Evolutionary conservation across 257 asterid genomes (phyloP), one percentile per base, ranked within the genome.

Genomic region (Catharanthus roseus): DNA sequence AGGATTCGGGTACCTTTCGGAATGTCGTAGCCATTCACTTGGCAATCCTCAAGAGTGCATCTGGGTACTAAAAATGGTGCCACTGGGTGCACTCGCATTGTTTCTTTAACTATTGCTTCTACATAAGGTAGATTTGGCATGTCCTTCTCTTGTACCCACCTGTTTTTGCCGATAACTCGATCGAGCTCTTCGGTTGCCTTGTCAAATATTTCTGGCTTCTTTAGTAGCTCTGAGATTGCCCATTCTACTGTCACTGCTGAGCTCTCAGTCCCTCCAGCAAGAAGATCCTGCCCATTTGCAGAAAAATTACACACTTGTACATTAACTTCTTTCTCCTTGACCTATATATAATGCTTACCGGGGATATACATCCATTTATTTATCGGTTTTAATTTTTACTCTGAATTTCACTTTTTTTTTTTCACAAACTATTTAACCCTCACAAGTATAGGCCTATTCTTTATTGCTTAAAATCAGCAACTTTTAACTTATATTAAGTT

Each of bases 241-340:
- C 98, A 93, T 69, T 93, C 98, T 7, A 89, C 95, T 0, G 95
- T 89, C 68, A 87, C 88, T 0, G 98, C 90, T 0, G 97, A 89
- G 80, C 96, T 93, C 81, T 90, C 97, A 0, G 98, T 93, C 29
- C 98, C 98, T 28, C 96, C 97, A 0, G 96, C 96, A 0, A 93
- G 82, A 63, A 93, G 41, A 62, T 90, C 97, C 98, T 92, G 24
- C 19, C 42, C 0, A 65, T 65, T 36, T 39, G 28, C 24, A 23
- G 19, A 16, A n/a, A 65, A 21, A 19, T 6, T 28, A 11, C 18
- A 13, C 23, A 60, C 8, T 10, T 0, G 11, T 10, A 42, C 0
- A n/a, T n/a, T n/a, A n/a, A n/a, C n/a, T n/a, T n/a, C n/a, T n/a
- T n/a, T n/a, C n/a, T n/a, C n/a, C n/a, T n/a, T n/a, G n/a, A n/a